Base-by-base conservation (phyloP, 768 basidiomycete species). In the Hygrocybe punicea region DNA sequence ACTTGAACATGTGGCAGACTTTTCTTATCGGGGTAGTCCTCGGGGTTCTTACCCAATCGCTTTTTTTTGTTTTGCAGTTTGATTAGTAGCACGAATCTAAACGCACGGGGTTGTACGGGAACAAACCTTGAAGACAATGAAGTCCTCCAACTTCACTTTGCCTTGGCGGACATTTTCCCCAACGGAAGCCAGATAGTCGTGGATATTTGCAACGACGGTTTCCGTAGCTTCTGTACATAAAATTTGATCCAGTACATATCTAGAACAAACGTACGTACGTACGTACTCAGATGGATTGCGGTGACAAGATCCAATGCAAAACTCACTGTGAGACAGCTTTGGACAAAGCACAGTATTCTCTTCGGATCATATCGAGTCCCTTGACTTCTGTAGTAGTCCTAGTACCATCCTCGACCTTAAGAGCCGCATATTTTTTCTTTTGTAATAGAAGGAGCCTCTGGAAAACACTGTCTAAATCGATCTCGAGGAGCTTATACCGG, bases 401-500 rank as follows among this genome's bases (percentile, higher is more conserved):
- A 0, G 81, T 80, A 24, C 85, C 85, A 60, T 93, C 91, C 64
- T 94, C 92, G 40, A 98, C 85, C 74, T 97, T 98, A 69, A 98
- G 78, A 0, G 97, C 97, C 0, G 97, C 97, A 63, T 99, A 99
- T 73, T 99, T 98, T 79, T 99, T 99, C 82, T 99, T 99, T 67
- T 98, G 96, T 53, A 99, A 74, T 10, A 99, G 81, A 2, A 99
- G 73, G 40, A 99, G 78, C 0, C 97, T 84, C 66, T 96, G 85
- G 77, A 99, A 99, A 35, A 98, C 82, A 2, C 89, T 85, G 65
- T 99, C 96, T 14, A 98, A 80, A 67, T 99, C 97, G 58, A 99
- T 99, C 69, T 99, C 97, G 46, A 99, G 86, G 21, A 98, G 81
- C 68, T 84, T 91, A 76, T 98, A 98, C 17, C 90, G 84, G 57